These are phyloP conservation scores for Gynandropsis gynandra DNA, from an alignment of 345 rosid genomes.

Conservation along the genomic window DNA sequence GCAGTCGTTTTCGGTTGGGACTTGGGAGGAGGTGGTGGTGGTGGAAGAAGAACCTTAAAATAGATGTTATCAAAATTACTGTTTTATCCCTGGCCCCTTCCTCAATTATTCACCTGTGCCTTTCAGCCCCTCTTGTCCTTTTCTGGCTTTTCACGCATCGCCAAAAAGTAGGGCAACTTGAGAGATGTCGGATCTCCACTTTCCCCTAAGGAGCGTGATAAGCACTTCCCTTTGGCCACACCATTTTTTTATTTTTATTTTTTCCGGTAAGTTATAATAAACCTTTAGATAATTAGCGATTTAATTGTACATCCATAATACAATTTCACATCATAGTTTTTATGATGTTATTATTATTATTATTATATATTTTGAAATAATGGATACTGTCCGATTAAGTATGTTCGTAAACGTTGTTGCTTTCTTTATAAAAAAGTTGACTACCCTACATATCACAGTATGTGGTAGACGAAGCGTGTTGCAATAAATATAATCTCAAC, in stretches of 20 bases:
- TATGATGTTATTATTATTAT: too few species aligned
- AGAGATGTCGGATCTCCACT: constrained; percentile 27
- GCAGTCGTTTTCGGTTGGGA: constrained; percentile 77
- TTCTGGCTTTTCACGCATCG: constrained; percentile 14
- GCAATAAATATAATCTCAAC: too few species aligned
- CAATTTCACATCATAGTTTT: too few species aligned
- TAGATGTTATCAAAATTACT: constrained; percentile 31
- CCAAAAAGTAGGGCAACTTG: constrained; percentile 12
- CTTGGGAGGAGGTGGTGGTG: constrained; percentile 22
- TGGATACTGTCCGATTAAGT: too few species aligned
- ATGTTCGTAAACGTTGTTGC: too few species aligned
- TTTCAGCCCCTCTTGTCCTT: constrained; percentile 19
- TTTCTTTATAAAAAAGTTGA: too few species aligned
- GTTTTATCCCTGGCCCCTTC: constrained; percentile 23
- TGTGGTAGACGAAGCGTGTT: too few species aligned
- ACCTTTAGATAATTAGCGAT: too few species aligned
- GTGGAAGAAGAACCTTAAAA: constrained; percentile 47
- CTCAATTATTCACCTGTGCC: constrained; percentile 1
- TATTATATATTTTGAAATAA: too few species aligned
- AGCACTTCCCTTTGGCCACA: constrained; percentile 19
- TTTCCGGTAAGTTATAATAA: not conserved
- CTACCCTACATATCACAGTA: too few species aligned
- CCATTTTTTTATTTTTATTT: constrained; percentile 1
- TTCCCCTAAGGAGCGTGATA: constrained; percentile 23
- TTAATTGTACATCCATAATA: too few species aligned